These are phyloP conservation scores for Chlamydomonas sphaeroides DNA, from an alignment of 139 green algal genomes.

Conservation along the genomic window DNA sequence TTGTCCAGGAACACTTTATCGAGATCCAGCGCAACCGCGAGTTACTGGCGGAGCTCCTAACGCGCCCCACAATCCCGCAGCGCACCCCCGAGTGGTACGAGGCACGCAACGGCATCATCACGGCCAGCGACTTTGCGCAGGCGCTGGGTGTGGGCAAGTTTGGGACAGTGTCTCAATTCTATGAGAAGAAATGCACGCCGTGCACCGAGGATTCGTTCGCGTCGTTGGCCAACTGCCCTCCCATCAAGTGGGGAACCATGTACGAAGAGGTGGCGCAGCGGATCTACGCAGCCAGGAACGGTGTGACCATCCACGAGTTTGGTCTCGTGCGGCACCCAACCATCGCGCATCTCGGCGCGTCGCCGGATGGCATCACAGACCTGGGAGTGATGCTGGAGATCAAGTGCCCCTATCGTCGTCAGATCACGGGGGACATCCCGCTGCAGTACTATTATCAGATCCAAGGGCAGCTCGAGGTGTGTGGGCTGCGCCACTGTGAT, in stretches of 20 bases:
- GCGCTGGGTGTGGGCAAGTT: conserved; percentile 32
- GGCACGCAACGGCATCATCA: conserved; percentile 9
- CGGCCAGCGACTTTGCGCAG: conserved; percentile 37
- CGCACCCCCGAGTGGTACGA: too few relatives aligned
- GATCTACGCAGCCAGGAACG: not conserved
- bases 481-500: conserved; percentile 41
- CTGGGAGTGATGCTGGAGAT: conserved; percentile 48
- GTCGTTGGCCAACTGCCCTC: not conserved
- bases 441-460: conserved; percentile 43
- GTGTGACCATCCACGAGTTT: conserved; percentile 23
- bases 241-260: conserved; percentile 40
- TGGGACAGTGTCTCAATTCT: too few relatives aligned
- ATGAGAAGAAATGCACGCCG: conserved; percentile 16
- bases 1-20: too few relatives aligned
- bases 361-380: conserved; percentile 45
- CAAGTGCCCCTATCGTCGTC: conserved; percentile 41
- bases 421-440: conserved; percentile 23
- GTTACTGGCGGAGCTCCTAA: too few relatives aligned
- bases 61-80: too few relatives aligned
- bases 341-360: conserved; percentile 3
- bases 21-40: too few relatives aligned
- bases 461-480: conserved; percentile 39
- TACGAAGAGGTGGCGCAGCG: conserved; percentile 25
- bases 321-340: conserved; percentile 24
- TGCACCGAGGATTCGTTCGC: not conserved